Conservation (phyloP, 345 rosid species). For the Trapa incisa region DNA sequence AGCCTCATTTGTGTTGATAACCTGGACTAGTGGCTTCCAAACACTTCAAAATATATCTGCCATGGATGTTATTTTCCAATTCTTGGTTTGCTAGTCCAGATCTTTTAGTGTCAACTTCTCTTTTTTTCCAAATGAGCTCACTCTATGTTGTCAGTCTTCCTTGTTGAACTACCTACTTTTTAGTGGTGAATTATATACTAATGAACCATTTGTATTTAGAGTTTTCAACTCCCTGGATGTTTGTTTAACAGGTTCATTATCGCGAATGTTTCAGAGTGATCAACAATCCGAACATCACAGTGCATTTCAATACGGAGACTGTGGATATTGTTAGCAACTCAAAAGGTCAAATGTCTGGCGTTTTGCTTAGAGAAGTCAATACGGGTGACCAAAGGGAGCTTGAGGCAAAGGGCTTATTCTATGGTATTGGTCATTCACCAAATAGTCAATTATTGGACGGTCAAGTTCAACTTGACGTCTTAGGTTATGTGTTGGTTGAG, state of each 20-base stretch:
- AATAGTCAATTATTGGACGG: slow-evolving; percentile 83
- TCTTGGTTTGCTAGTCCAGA: not conserved
- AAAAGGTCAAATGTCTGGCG: slow-evolving; percentile 91
- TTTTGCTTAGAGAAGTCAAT: slow-evolving; percentile 54
- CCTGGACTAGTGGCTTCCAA: not conserved
- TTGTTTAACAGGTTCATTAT: slow-evolving; percentile 99
- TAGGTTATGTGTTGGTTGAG: slow-evolving; percentile 65
- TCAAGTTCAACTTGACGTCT: slow-evolving; percentile 76
- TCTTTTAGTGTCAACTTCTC: not conserved
- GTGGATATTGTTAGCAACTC: slow-evolving; percentile 77
- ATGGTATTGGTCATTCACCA: slow-evolving; percentile 96
- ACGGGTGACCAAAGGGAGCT: slow-evolving; percentile 77
- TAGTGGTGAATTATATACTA: slow-evolving; percentile 39
- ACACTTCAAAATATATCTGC: not conserved
- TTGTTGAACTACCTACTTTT: slow-evolving; percentile 14
- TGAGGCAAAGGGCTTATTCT: slow-evolving; percentile 92
- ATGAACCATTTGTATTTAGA: slow-evolving; percentile 57
- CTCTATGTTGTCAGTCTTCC: not conserved
- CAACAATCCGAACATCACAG: slow-evolving; percentile 86
- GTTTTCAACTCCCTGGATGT: slow-evolving; percentile 99
- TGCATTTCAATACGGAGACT: slow-evolving; percentile 84
- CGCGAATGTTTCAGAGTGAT: slow-evolving; percentile 99
- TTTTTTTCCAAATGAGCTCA: not conserved
- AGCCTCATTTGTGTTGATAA: not conserved
- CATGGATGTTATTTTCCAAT: not conserved